Evolutionary conservation across 2,329 filamentous ascomycete genomes (phyloP).

Genomic region (Cladosporium sp.): DNA sequence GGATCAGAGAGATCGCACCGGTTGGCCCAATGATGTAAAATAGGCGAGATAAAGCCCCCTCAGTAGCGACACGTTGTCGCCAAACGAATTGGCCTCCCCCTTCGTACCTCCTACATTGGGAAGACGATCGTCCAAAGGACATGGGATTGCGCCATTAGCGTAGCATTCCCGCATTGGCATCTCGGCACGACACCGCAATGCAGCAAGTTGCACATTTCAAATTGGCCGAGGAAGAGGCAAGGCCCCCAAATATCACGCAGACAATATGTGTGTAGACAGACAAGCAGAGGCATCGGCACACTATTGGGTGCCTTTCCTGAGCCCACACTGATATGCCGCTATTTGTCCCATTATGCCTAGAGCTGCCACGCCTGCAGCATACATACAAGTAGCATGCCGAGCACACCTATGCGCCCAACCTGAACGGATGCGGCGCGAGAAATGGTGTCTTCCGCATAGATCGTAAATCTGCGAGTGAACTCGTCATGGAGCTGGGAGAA

Average conservation of each 20-base stretch:
- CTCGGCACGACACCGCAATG: neutral
- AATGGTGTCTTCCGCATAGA: neutral
- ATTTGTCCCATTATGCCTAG: neutral
- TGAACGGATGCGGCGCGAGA: neutral
- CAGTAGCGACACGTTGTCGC: neutral
- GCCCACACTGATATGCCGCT: neutral
- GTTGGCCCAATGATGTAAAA: neutral
- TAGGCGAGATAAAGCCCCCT: neutral
- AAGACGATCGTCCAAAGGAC: no score
- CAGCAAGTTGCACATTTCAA: neutral
- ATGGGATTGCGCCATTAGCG: neutral
- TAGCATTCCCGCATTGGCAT: neutral
- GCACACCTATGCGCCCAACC: no score
- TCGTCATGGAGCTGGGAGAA: neutral
- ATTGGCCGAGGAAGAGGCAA: neutral
- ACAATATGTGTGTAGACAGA: neutral
- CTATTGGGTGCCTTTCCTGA: neutral
- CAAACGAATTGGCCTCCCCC: no score
- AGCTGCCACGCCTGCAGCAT: neutral
- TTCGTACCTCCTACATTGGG: no score
- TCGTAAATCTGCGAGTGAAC: neutral
- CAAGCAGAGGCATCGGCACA: constrained; percentile 2
- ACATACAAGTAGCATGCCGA: neutral
- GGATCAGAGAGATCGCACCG: neutral
- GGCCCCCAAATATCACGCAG: neutral